Base-by-base conservation (phyloP, 2,329 filamentous ascomycete species). In the Gaeumannomyces sp. region DNA sequence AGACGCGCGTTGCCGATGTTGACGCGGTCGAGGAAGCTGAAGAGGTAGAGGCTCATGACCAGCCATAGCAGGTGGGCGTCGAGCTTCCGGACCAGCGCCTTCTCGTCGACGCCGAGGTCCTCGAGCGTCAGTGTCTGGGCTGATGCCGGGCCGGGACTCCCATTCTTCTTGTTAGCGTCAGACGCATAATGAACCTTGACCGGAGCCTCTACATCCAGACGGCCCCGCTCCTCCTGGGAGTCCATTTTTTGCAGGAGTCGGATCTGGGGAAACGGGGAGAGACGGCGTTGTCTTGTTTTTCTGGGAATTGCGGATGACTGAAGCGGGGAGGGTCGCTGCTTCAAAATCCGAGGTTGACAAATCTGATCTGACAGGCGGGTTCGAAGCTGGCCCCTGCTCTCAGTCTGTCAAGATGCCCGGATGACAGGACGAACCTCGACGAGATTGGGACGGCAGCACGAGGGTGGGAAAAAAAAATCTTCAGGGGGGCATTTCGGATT, bases 11-110 rank as follows among this genome's bases (percentile, higher is more conserved):
- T 91, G 64, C 88, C 87, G 67, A 92, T 92, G 72, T 92, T 92
- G 64, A 90, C 87, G 75, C 89, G 81, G 72, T 92, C 90, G 11
- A 93, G 76, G 72, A 93, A 93, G 69, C 87, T 89, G 69, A 93
- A 86, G 19, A 93, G 80, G 72, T 94, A 94, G 22, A 90, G 75
- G 8, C 84, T 73, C 84, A 90, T 89, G 10, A 90, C 79, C 27
- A 90, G 77, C 2, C 89, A 89, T 19, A 91, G 81, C 31, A 91
- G 80, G 71, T 83, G 80, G 19, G 80, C 66, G 73, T 91, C 89
- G 38, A 91, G 75, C 74, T 89, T 91, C 64, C 85, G 79, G 59
- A 90, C 78, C 28, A 91, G 78, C 68, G 80, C 82, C 69, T 78
- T 80, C 75, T 90, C 80, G n/a, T 77, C 72, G 16, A 67, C 63